These are phyloP conservation scores for Clitopilus passeckerianus DNA, from an alignment of 768 basidiomycete species.

Conservation along the genomic window DNA sequence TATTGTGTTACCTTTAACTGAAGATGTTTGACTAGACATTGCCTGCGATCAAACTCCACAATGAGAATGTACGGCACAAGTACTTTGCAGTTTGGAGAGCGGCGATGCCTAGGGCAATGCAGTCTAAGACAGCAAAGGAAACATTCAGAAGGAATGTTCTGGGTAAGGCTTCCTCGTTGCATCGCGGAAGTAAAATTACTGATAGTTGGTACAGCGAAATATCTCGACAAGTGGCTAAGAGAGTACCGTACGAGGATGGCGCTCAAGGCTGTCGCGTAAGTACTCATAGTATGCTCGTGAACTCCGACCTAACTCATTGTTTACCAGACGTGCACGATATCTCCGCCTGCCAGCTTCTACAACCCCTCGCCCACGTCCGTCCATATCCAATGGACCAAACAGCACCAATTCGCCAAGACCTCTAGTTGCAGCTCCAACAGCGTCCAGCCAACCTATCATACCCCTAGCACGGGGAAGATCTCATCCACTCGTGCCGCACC, in stretches of 20 bases:
- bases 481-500: background rate
- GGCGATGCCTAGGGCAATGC: conserved; percentile 66
- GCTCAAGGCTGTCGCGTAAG: conserved; percentile 81
- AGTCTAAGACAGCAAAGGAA: conserved; percentile 63
- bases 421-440: background rate
- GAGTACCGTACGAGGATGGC: conserved; percentile 65
- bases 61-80: conserved; percentile 51
- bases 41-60: conserved; percentile 76
- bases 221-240: conserved; percentile 64
- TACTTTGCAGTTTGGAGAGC: conserved; percentile 65
- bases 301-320: conserved; percentile 5
- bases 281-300: conserved; percentile 12
- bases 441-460: background rate
- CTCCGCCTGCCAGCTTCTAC: conserved; percentile 63
- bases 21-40: conserved; percentile 43
- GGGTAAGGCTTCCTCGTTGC: conserved; percentile 36
- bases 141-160: conserved; percentile 47
- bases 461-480: background rate
- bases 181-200: conserved; percentile 7
- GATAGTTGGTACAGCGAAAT: conserved; percentile 33
- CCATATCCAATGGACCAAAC: background rate
- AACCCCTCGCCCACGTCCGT: conserved; percentile 28
- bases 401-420: background rate
- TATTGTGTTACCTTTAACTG: background rate
- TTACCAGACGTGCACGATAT: conserved; percentile 70